Evolutionary conservation across 2,329 filamentous ascomycete genomes (phyloP), one percentile per base, ranked within the genome.

Genomic region (Cadophora sp.): DNA sequence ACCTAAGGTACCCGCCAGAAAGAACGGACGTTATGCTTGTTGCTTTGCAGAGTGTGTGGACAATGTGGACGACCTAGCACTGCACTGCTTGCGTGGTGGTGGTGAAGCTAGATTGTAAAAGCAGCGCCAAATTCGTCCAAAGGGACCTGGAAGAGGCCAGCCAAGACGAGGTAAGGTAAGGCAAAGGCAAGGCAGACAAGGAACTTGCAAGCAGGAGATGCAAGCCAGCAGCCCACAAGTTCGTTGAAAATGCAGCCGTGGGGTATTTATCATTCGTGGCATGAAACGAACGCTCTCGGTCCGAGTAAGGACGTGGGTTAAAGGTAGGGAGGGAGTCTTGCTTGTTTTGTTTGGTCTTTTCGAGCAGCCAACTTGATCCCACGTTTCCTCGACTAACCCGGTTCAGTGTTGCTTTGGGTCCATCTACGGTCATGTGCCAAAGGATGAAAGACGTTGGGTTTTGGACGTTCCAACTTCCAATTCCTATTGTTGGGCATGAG

Each of bases 251-350:
- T 62, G 20, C 39, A 39, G 60, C 18, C 14, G 48, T 41, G 48
- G 60, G 36, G 48, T 30, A 55, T 62, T 62, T 30, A 16, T 51
- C 55, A 41, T 43, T 53, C 36, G 47, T 39, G 36, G 50, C 60
- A 43, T 62, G 24, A 41, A 43, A 58, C 33, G 20, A 58, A 41
- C 9, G 33, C 20, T 9, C 20, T 58, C 55, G 20, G 36, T 43
- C 36, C n/a, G 36, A 11, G 33, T 58, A 24, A 27, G 13, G 36
- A 58, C n/a, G 18, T 58, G 20, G 27, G 27, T 30, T 30, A 30
- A 30, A 30, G 27, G 27, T 30, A 30, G 27, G 27, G 27, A 30
- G 27, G 27, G 27, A 30, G 27, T 30, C 27, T 30, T 30, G 27
- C 6, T 6, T 30, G 27, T 30, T 6, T 30, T 30, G 27, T 30